These are phyloP conservation scores for Neopestalotiopsis clavispora DNA, from an alignment of 2,329 filamentous ascomycete genomes.

Conservation along the genomic window DNA sequence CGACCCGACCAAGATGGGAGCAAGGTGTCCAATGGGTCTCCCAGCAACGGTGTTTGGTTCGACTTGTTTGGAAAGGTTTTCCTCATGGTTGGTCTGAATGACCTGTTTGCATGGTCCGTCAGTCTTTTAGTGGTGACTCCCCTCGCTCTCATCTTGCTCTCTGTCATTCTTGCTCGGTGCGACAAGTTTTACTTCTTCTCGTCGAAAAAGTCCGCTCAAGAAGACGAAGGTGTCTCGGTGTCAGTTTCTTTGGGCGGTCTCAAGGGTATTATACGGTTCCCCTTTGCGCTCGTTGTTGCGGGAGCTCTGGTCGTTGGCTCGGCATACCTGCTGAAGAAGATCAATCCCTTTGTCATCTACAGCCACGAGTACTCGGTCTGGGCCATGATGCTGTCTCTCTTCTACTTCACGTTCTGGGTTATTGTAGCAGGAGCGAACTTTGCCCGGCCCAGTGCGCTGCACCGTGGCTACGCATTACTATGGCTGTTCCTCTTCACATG, in stretches of 20 bases:
- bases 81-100: constrained; percentile 78
- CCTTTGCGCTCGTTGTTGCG: constrained; percentile 73
- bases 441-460: constrained; percentile 83
- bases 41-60: constrained; percentile 85
- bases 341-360: constrained; percentile 91
- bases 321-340: constrained; percentile 76
- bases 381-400: constrained; percentile 84
- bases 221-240: constrained; percentile 61
- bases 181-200: constrained; percentile 93
- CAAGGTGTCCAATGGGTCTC: constrained; percentile 69
- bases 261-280: constrained; percentile 84
- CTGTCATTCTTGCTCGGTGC: constrained; percentile 68
- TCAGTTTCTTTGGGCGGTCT: constrained; percentile 72
- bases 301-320: constrained; percentile 72
- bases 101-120: constrained; percentile 87
- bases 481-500: constrained; percentile 85
- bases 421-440: constrained; percentile 72
- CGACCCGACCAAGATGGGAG: constrained; percentile 59
- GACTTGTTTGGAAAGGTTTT: constrained; percentile 85
- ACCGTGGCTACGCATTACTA: constrained; percentile 78
- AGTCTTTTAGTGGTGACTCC: constrained; percentile 82
- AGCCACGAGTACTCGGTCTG: constrained; percentile 81
- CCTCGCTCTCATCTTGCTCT: constrained; percentile 71
- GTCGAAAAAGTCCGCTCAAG: constrained; percentile 58
- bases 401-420: constrained; percentile 83